phyloP scores from a whole-genome alignment of 2,329 filamentous ascomycete species.

The Stagonosporopsis rhizophila region DNA sequence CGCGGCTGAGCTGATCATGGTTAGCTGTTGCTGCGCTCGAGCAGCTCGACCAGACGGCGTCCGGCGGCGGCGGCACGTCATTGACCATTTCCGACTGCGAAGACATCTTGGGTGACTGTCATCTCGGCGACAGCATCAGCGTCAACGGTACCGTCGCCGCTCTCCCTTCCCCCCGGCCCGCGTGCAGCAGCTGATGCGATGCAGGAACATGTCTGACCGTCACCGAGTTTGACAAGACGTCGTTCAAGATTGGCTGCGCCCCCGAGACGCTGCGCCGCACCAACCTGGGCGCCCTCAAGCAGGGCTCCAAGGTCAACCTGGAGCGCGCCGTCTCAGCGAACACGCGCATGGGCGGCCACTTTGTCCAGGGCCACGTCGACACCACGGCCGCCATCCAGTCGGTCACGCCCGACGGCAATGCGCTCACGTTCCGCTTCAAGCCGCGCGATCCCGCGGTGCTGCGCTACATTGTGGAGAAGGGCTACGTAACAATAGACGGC shows the following conservation, averaged over 20 bases:
- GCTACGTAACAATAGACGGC: conserved; percentile 91
- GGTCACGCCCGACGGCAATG: conserved; percentile 84
- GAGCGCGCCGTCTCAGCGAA: conserved; percentile 90
- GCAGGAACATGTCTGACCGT: conserved; percentile 86
- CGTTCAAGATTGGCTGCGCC: conserved; percentile 91
- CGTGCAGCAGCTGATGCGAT: conserved; percentile 3
- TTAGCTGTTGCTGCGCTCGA: conserved; percentile 84
- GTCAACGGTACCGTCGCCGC: conserved; percentile 74
- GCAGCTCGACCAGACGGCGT: conserved; percentile 74
- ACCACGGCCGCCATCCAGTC: conserved; percentile 78
- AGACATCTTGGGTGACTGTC: conserved; percentile 80
- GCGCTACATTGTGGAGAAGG: conserved; percentile 93
- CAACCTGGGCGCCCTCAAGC: conserved; percentile 79
- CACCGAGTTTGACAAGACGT: conserved; percentile 67
- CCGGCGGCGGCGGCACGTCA: conserved; percentile 80
- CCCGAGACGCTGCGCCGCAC: conserved; percentile 96
- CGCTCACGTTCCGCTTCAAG: conserved; percentile 82
- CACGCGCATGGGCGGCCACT: conserved; percentile 97
- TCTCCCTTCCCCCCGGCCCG: neutral
- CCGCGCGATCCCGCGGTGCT: conserved; percentile 74
- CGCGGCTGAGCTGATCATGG: conserved; percentile 40
- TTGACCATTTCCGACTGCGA: conserved; percentile 81
- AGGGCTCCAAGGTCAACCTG: conserved; percentile 80
- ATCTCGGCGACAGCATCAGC: conserved; percentile 90
- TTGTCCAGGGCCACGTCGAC: conserved; percentile 97